Conservation (phyloP, 257 asterid genomes). For the Solanum chilense region DNA sequence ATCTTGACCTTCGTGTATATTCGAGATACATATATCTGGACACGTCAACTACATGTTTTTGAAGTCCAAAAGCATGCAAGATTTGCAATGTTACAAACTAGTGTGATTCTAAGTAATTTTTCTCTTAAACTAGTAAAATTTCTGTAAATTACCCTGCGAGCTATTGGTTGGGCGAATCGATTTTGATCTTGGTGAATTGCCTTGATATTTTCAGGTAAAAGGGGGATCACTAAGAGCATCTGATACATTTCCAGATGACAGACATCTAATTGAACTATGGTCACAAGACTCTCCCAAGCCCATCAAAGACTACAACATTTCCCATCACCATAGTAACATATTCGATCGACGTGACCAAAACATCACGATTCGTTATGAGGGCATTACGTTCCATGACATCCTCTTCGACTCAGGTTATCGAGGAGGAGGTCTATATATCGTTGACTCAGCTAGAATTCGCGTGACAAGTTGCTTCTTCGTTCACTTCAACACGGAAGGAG, state of each 20-base stretch:
- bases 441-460: constrained; percentile 40
- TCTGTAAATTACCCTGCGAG: too few species aligned
- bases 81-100: too few species aligned
- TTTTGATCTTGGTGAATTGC: too few species aligned
- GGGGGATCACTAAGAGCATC: constrained; percentile 52
- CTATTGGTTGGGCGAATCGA: too few species aligned
- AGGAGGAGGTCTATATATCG: constrained; percentile 41
- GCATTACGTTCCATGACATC: constrained; percentile 39
- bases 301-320: neutral
- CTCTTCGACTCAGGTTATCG: constrained; percentile 42
- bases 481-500: constrained; percentile 38
- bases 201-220: constrained; percentile 17
- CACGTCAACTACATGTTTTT: too few species aligned
- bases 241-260: constrained; percentile 30
- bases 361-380: constrained; percentile 35
- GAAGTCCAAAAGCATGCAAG: accelerated
- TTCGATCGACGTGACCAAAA: constrained; percentile 16
- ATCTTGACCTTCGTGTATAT: too few species aligned
- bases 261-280: constrained; percentile 48
- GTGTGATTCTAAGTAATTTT: too few species aligned
- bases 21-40: too few species aligned
- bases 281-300: constrained; percentile 22
- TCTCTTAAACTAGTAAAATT: too few species aligned
- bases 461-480: constrained; percentile 32
- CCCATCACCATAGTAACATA: neutral